A percentile compares a stretch with the other conserved stretches of the same genome.
Evolutionary conservation across 306 rosid genomes (phyloP).

Genomic region (Dalbergia oliveri): DNA sequence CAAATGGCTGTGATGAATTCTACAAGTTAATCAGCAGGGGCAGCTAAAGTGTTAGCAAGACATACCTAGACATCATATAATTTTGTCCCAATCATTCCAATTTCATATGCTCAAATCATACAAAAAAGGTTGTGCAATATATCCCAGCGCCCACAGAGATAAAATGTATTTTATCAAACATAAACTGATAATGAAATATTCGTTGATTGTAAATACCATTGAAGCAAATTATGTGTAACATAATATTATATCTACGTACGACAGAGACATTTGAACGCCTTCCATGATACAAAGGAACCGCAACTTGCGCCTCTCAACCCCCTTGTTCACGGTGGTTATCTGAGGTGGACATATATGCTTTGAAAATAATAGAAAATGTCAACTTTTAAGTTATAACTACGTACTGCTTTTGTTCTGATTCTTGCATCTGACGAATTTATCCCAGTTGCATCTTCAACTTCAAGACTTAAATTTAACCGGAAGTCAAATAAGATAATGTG

Average conservation of each 20-base stretch:
- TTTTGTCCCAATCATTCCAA: constrained; percentile 23
- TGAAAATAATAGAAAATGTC: constrained; percentile 6
- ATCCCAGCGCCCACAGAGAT: background rate
- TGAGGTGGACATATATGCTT: constrained; percentile 20
- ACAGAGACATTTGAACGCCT: constrained; percentile 16
- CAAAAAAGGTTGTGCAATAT: constrained; percentile 6
- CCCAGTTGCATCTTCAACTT: background rate
- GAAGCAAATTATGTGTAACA: background rate
- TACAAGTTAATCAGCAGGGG: background rate
- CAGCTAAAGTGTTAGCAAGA: background rate
- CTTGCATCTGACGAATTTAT: background rate
- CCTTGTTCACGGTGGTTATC: background rate
- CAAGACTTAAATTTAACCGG: background rate
- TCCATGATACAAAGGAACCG: constrained; percentile 4
- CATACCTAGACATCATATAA: background rate
- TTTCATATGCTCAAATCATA: constrained; percentile 1
- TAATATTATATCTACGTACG: background rate
- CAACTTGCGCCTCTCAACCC: background rate
- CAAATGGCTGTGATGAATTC: background rate
- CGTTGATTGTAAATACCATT: background rate
- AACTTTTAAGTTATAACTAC: background rate
- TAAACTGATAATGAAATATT: background rate
- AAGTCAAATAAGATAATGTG: background rate
- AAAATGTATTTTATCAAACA: background rate
- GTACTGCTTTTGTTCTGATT: background rate